Percentiles rank a stretch among this genome's conserved stretches.
phyloP scores from a whole-genome alignment of 495 filamentous ascomycete genomes.

The Aspergillus cavernicola region DNA sequence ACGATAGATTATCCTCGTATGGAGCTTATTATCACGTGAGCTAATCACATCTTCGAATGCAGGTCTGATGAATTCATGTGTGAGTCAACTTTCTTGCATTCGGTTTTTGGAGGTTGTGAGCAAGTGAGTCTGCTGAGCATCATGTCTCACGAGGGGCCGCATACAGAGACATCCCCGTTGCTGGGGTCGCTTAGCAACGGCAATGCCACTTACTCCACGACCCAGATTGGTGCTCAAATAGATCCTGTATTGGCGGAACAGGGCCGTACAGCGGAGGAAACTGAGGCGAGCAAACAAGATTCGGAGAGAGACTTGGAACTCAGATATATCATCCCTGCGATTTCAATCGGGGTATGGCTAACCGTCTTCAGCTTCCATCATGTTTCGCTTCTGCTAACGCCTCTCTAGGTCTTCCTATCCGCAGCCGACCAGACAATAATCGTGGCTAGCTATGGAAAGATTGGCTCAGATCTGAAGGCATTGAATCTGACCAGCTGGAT shows the following conservation, averaged over 20 bases:
- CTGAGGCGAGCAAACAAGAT: slow-evolving; percentile 25
- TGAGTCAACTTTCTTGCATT: not conserved
- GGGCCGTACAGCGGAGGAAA: slow-evolving; percentile 8
- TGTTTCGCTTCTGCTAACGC: not conserved
- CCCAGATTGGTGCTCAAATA: slow-evolving; percentile 15
- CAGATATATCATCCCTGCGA: slow-evolving; percentile 46
- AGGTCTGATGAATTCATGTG: not conserved
- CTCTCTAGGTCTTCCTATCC: slow-evolving; percentile 57
- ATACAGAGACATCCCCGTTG: slow-evolving; percentile 43
- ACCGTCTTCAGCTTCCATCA: not conserved
- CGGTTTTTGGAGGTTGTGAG: slow-evolving; percentile 6
- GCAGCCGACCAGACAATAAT: slow-evolving; percentile 82
- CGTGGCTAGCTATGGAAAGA: slow-evolving; percentile 72
- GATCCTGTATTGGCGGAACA: slow-evolving; percentile 11
- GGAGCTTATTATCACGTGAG: slow-evolving; percentile 1
- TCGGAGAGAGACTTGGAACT: slow-evolving; percentile 33
- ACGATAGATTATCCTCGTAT: not conserved
- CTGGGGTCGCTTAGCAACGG: slow-evolving; percentile 29
- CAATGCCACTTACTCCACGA: slow-evolving; percentile 17
- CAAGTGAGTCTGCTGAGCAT: not conserved
- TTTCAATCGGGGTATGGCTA: slow-evolving; percentile 50
- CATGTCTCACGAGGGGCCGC: slow-evolving; percentile 29
- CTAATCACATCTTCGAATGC: not conserved
- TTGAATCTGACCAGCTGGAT: slow-evolving; percentile 83
- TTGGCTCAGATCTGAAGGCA: slow-evolving; percentile 75